Percentiles rank a stretch among this genome's conserved stretches.
phyloP scores from a whole-genome alignment of 2,329 filamentous ascomycete genomes.

The Fusarium irregulare region DNA sequence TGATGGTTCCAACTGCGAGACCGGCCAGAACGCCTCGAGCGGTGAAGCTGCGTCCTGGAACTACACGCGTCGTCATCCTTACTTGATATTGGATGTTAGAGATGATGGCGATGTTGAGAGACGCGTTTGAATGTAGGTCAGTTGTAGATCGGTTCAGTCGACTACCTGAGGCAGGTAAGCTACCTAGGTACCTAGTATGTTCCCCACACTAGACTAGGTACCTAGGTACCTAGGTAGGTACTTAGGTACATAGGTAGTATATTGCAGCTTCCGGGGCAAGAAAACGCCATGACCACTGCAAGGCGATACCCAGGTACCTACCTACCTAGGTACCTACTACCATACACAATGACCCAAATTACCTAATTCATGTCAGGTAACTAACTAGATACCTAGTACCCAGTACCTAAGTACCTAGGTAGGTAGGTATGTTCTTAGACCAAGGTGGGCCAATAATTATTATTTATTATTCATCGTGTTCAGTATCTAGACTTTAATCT shows the following conservation, averaged over 20 bases:
- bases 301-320: no score
- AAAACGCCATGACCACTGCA: no score
- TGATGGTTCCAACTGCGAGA: constrained; percentile 85
- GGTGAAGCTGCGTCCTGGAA: constrained; percentile 79
- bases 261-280: no score
- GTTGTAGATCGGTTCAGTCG: neutral
- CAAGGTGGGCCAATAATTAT: neutral
- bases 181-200: neutral
- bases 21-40: constrained; percentile 82
- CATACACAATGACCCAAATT: neutral
- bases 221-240: neutral
- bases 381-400: no score
- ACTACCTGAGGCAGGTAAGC: neutral
- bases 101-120: constrained; percentile 5
- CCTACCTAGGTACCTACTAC: no score
- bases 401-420: no score
- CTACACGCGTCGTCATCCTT: constrained; percentile 40
- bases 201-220: neutral
- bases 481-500: neutral
- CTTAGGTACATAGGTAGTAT: no score
- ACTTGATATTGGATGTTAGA: neutral
- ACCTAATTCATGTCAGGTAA: neutral
- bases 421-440: neutral
- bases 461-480: neutral
- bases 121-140: constrained; percentile 6